Conservation (phyloP, 1,284 basidiomycete genomes). For the Cutaneotrichosporon sp. region DNA sequence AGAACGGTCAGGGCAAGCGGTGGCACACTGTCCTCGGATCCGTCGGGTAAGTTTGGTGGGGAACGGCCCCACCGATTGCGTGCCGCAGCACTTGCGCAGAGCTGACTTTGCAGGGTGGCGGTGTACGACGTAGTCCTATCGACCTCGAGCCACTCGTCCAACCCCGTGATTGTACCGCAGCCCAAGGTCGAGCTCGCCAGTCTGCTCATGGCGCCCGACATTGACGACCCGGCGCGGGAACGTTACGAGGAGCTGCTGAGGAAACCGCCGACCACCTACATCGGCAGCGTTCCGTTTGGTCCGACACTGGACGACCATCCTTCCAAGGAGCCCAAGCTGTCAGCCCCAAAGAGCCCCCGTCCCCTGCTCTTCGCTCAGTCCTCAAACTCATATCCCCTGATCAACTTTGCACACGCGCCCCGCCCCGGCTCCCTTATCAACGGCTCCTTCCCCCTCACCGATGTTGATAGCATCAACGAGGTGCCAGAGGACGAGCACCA, state of each 20-base stretch:
- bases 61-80: background rate
- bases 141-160: slow-evolving; percentile 29
- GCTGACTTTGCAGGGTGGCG: slow-evolving; percentile 36
- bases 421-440: slow-evolving; percentile 42
- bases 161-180: slow-evolving; percentile 54
- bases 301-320: slow-evolving; percentile 14
- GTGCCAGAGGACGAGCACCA: slow-evolving; percentile 34
- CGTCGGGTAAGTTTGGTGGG: slow-evolving; percentile 38
- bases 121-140: slow-evolving; percentile 53
- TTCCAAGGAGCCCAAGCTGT: slow-evolving; percentile 1
- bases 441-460: slow-evolving; percentile 44
- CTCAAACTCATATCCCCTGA: slow-evolving; percentile 47
- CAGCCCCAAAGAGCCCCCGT: slow-evolving; percentile 9
- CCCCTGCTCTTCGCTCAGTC: slow-evolving; percentile 50
- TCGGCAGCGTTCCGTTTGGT: slow-evolving; percentile 39
- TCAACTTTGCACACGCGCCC: slow-evolving; percentile 39
- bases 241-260: slow-evolving; percentile 17
- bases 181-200: slow-evolving; percentile 45
- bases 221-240: slow-evolving; percentile 2
- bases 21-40: slow-evolving; percentile 46
- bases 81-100: background rate
- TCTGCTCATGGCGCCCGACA: slow-evolving; percentile 20
- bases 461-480: slow-evolving; percentile 37
- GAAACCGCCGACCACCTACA: slow-evolving; percentile 45
- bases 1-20: slow-evolving; percentile 39